Evolutionary conservation across 441 rosid species (phyloP).

Genomic region (Croton setiger): DNA sequence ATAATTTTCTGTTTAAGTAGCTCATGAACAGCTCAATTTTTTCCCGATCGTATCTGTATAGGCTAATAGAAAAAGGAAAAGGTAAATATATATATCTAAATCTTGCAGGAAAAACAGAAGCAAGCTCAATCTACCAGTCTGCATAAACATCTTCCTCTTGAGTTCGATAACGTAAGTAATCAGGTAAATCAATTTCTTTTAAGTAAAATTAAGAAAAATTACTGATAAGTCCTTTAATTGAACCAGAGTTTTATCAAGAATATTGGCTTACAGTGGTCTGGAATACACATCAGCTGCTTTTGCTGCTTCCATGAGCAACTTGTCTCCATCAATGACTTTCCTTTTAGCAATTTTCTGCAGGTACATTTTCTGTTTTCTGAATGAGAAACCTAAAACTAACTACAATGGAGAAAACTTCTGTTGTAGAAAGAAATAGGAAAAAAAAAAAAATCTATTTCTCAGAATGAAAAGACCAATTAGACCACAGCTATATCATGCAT

Average conservation of each 20-base stretch:
- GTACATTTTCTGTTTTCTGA: background rate
- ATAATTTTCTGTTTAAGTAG: too few species aligned
- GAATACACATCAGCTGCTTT: conserved; percentile 10
- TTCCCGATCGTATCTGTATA: too few species aligned
- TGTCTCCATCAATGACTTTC: conserved; percentile 13
- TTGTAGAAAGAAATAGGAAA: too few species aligned
- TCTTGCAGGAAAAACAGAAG: background rate
- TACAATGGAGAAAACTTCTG: too few species aligned
- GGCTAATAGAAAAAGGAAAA: too few species aligned
- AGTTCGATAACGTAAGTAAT: background rate
- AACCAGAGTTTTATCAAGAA: background rate
- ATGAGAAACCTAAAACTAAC: too few species aligned
- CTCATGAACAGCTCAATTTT: too few species aligned
- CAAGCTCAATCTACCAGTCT: background rate
- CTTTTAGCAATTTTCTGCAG: conserved; percentile 10
- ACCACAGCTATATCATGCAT: too few species aligned
- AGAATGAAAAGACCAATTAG: too few species aligned
- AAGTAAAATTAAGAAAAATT: too few species aligned
- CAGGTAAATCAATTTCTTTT: too few species aligned
- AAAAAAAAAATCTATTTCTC: too few species aligned
- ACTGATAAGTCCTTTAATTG: background rate
- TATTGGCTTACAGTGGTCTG: background rate
- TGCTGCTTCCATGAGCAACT: conserved; percentile 5
- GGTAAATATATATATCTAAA: background rate
- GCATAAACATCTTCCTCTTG: background rate